Base-by-base conservation (phyloP, 495 filamentous ascomycete species). In the Xylaria cubensis region DNA sequence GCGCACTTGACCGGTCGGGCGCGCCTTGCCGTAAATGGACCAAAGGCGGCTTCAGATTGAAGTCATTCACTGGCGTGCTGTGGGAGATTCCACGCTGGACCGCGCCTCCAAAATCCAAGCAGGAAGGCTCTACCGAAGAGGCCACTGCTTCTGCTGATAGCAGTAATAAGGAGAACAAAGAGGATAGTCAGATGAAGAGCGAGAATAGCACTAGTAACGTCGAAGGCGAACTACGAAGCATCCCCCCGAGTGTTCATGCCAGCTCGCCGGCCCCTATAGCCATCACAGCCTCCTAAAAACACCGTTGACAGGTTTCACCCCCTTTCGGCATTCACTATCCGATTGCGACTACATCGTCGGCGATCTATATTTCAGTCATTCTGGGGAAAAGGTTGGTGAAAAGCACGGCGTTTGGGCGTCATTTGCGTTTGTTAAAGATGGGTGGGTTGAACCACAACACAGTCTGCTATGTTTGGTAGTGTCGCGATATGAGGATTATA, bases 1-100 rank as follows among this genome's bases (percentile, higher is more conserved):
- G 96, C 63, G 97, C 96, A 5, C 90, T 99, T 55, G 96, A 99
- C 80, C 91, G 95, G 50, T 91, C 90, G 1, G 93, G 94, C 59
- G 91, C 94, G 71, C 93, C 95, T 2, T 98, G 95, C 78, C 92
- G 97, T 70, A 95, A 91, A 77, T 99, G 96, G 96, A 84, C 89
- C 74, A 93, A 90, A 79, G 92, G 93, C 64, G 89, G 90, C 32
- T 90, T 98, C 74, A 89, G 88, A 63, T 81, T 99, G 69, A 96
- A 97, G 86, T 96, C 90, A 76, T 99, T 99, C 80, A 99, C 96
- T 3, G 97, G 97, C 41, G 86, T 94, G 17, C 79, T 87, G 41
- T 98, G 96, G 96, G 87, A 92, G 70, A 84, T 97, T 62, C 89
- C 91, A 19, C 90, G 91, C 65, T 99, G 96, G 96, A 90, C 89